Base-by-base conservation (phyloP, 345 rosid species). In the Eutrema heterophyllum region DNA sequence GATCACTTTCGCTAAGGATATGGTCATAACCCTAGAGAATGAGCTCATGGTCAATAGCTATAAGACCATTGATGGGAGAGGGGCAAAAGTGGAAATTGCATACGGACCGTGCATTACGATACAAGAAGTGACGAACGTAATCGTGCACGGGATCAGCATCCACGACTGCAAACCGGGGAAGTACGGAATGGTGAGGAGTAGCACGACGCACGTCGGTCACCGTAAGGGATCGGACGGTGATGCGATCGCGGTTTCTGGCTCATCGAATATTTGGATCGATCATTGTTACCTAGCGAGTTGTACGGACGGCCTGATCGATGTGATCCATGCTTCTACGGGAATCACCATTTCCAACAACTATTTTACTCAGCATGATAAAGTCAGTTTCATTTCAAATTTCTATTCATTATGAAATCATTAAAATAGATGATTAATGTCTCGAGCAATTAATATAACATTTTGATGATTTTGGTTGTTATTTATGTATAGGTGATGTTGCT, bases 1-100 rank as follows among this genome's bases (percentile, higher is more conserved):
- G 97, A 89, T 91, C 64, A 75, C 76, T 72, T 94, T 94, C 56
- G 84, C 83, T n/a, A 84, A 79, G 74, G 88, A 87, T 73, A 94
- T 91, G 98, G 84, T 84, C 13, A 83, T 94, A 52, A 78, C 61
- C 29, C 72, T 91, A 11, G 81, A 89, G 72, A 88, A 94, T 63
- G 97, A 94, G 84, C 96, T 94, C 8, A 85, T 94, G 26, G 53
- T 94, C 81, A 89, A 85, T 78, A 94, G 95, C 76, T 84, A 72
- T 53, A 94, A 94, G 82, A 91, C 97, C 5, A 91, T 91, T 6
- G 96, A 94, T 70, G 97, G 95, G 5, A 83, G 98, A 80, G 98
- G 97, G 10, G 83, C 64, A 16, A 87, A 84, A 13, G 96, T 93
- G 53, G 92, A 89, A 72, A 93, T 91, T 44, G 89, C 96, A 0